Percentiles rank a stretch among this genome's conserved stretches.
phyloP scores from a whole-genome alignment of 148 eudicot species.

The Camellia lanceoleosa region DNA sequence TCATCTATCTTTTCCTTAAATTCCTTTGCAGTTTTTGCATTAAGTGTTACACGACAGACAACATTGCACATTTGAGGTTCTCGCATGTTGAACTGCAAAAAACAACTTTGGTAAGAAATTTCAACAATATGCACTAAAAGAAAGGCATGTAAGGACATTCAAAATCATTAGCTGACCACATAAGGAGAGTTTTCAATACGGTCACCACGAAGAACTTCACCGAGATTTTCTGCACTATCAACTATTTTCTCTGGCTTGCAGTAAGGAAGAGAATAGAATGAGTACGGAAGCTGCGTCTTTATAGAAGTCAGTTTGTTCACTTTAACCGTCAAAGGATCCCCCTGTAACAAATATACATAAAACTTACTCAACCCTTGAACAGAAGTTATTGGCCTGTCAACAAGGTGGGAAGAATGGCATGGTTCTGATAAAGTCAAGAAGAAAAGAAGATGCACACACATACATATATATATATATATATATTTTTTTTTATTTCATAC shows the following conservation, averaged over 20 bases:
- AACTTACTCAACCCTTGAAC: neutral
- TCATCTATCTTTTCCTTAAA: conserved; percentile 43
- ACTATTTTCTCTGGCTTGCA: conserved; percentile 37
- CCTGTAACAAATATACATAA: conserved; percentile 24
- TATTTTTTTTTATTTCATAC: neutral
- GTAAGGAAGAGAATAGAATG: conserved; percentile 45
- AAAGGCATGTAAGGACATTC: neutral
- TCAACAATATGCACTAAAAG: neutral
- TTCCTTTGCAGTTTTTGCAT: conserved; percentile 32
- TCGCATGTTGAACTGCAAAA: conserved; percentile 38
- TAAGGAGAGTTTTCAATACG: conserved; percentile 54
- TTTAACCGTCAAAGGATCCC: conserved; percentile 46
- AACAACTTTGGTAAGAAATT: conserved; percentile 8
- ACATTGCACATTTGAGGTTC: conserved; percentile 40
- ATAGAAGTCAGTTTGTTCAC: conserved; percentile 49
- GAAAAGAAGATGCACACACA: neutral
- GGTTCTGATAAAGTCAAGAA: neutral
- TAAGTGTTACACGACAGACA: conserved; percentile 28
- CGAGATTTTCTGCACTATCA: conserved; percentile 55
- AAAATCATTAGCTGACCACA: conserved; percentile 25
- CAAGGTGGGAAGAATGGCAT: neutral
- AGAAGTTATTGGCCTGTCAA: conserved; percentile 7
- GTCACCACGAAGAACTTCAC: conserved; percentile 55
- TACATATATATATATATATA: no score
- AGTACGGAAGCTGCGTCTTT: conserved; percentile 52